Evolutionary conservation across 202 grass and related monocot genomes (phyloP).

Genomic region (Digitaria exilis): DNA sequence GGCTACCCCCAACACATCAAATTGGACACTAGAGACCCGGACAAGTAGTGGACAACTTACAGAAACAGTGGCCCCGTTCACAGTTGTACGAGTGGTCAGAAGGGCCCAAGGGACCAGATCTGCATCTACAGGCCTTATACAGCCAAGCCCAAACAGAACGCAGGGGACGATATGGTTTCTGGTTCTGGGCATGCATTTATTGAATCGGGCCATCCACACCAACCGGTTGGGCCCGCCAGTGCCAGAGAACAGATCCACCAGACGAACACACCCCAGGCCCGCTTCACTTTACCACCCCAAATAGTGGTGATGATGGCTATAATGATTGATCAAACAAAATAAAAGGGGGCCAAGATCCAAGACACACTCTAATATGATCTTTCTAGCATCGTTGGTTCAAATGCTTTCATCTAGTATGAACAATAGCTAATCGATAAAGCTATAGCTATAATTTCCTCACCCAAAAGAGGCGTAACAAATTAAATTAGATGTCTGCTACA

Average conservation of each 20-base stretch:
- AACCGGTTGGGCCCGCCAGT: conserved; percentile 45
- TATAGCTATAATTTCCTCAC: background rate
- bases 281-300: conserved; percentile 43
- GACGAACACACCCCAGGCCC: conserved; percentile 41
- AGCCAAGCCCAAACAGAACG: conserved; percentile 60
- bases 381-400: conserved; percentile 20
- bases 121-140: conserved; percentile 61
- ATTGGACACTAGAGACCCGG: conserved; percentile 36
- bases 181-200: conserved; percentile 59
- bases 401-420: conserved; percentile 13
- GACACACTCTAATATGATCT: conserved; percentile 30
- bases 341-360: conserved; percentile 33
- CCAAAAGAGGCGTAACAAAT: background rate
- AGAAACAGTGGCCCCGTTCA: conserved; percentile 51
- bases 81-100: conserved; percentile 55
- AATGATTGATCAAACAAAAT: conserved; percentile 49
- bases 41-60: conserved; percentile 58
- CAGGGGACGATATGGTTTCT: conserved; percentile 42
- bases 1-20: conserved; percentile 43
- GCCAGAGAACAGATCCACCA: conserved; percentile 66
- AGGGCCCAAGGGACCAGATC: conserved; percentile 68
- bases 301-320: conserved; percentile 42
- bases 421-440: conserved; percentile 6
- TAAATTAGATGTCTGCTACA: background rate
- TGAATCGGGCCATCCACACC: conserved; percentile 51